phyloP scores from a whole-genome alignment of 2,329 filamentous ascomycete species.

The Microsporum canis region DNA sequence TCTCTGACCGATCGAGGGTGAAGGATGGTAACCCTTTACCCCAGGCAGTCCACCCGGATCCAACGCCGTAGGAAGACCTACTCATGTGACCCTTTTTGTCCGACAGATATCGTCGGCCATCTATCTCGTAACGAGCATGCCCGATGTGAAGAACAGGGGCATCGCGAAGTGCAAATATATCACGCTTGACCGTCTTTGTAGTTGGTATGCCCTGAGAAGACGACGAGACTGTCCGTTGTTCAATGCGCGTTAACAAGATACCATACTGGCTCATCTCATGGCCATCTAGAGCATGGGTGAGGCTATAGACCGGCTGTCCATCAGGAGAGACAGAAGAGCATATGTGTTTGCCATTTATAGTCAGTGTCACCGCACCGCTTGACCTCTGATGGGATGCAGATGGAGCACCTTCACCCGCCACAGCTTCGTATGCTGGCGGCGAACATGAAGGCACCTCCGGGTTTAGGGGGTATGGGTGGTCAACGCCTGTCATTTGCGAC shows the following conservation, averaged over 20 bases:
- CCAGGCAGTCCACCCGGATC: slow-evolving; percentile 11
- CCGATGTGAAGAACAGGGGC: slow-evolving; percentile 5
- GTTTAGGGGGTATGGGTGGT: background rate
- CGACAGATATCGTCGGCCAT: slow-evolving; percentile 11
- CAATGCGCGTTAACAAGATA: slow-evolving; percentile 12
- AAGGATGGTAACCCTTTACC: slow-evolving; percentile 12
- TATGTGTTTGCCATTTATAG: slow-evolving; percentile 12
- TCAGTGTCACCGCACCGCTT: slow-evolving; percentile 8
- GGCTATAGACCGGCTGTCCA: slow-evolving; percentile 13
- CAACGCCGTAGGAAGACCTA: slow-evolving; percentile 8
- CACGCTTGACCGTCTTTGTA: slow-evolving; percentile 5
- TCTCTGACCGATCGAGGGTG: slow-evolving; percentile 3
- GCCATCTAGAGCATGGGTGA: slow-evolving; percentile 14
- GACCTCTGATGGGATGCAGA: background rate
- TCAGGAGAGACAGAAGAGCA: slow-evolving; percentile 7
- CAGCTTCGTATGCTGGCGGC: slow-evolving; percentile 12
- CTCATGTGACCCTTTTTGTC: slow-evolving; percentile 12
- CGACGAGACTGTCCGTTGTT: background rate
- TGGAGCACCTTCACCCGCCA: background rate
- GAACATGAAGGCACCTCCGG: background rate
- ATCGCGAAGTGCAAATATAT: slow-evolving; percentile 13
- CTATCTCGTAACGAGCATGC: slow-evolving; percentile 12
- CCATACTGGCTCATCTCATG: slow-evolving; percentile 12
- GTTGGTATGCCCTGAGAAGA: background rate
- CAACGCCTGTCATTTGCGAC: background rate